These are phyloP conservation scores for Fusarium longipes DNA, from an alignment of 2,329 filamentous ascomycete species.

Conservation along the genomic window DNA sequence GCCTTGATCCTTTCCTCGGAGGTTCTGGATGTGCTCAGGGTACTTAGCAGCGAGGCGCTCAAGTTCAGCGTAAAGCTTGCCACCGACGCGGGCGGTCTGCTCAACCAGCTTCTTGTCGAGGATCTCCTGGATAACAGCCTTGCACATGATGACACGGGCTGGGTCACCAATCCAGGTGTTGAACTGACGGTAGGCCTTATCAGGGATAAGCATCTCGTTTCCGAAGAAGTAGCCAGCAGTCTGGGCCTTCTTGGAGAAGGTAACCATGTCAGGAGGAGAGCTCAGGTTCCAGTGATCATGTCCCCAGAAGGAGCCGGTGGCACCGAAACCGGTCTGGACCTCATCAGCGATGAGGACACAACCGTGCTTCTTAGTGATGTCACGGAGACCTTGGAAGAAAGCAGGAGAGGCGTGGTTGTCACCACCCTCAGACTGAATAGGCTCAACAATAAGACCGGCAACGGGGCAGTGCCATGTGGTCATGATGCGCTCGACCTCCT, in stretches of 20 bases:
- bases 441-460: slow-evolving; percentile 80
- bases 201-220: slow-evolving; percentile 77
- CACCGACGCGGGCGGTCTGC: slow-evolving; percentile 72
- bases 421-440: slow-evolving; percentile 84
- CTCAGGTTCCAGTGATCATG: slow-evolving; percentile 84
- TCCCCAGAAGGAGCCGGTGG: slow-evolving; percentile 89
- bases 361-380: slow-evolving; percentile 75
- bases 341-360: slow-evolving; percentile 85
- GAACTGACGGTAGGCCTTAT: slow-evolving; percentile 87
- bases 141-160: slow-evolving; percentile 79
- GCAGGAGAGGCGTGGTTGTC: slow-evolving; percentile 84
- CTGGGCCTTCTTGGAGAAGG: slow-evolving; percentile 88
- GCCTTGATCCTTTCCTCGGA: slow-evolving; percentile 79
- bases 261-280: slow-evolving; percentile 84
- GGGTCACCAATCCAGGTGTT: slow-evolving; percentile 92
- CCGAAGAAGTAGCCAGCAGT: slow-evolving; percentile 86
- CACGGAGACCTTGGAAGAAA: slow-evolving; percentile 81
- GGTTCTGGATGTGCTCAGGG: slow-evolving; percentile 76
- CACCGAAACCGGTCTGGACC: slow-evolving; percentile 83
- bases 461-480: slow-evolving; percentile 74
- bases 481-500: slow-evolving; percentile 78
- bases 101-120: slow-evolving; percentile 74
- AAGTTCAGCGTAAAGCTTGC: slow-evolving; percentile 74
- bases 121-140: slow-evolving; percentile 81
- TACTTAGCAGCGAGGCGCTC: slow-evolving; percentile 72